Evolutionary conservation across 495 filamentous ascomycete species (phyloP).

Genomic region (Penicillium subrubescens): DNA sequence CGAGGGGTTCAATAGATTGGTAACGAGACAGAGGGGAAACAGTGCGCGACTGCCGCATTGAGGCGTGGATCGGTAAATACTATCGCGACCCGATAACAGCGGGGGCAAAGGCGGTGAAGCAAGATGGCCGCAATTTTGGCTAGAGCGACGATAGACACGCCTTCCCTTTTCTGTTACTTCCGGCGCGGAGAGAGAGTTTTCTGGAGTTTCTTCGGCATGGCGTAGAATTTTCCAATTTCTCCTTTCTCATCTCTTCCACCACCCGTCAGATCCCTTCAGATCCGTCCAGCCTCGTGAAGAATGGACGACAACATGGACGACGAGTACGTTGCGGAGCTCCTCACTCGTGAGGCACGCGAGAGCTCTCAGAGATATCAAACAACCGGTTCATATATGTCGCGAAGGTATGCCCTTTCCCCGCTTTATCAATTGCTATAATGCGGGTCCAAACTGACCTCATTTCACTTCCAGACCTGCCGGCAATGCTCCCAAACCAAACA

Average conservation of each 20-base stretch:
- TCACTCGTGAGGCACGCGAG: conserved; percentile 72
- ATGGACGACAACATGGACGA: conserved; percentile 56
- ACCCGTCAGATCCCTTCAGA: neutral
- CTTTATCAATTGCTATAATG: neutral
- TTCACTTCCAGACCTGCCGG: conserved; percentile 47
- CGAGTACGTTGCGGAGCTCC: conserved; percentile 71
- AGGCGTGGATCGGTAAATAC: conserved; percentile 11
- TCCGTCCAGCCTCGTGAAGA: neutral
- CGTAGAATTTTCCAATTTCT: neutral
- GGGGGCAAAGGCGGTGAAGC: conserved; percentile 20
- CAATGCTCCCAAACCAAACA: conserved; percentile 86
- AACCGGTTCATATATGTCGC: conserved; percentile 67
- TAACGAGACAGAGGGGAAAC: neutral
- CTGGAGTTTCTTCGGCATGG: neutral
- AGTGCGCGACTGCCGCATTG: neutral
- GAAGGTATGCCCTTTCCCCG: conserved; percentile 55
- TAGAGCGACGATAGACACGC: no score
- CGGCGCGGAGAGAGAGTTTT: neutral
- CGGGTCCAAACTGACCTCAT: conserved; percentile 6
- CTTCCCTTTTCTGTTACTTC: neutral
- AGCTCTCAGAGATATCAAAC: conserved; percentile 71
- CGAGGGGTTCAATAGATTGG: neutral
- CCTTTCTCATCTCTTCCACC: neutral
- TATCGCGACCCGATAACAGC: conserved; percentile 9
- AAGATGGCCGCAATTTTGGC: conserved; percentile 13